Percentiles rank a stretch among this genome's conserved stretches.
Conservation (phyloP, 352 stramenopile species). For the Globisporangium takayamanum region DNA sequence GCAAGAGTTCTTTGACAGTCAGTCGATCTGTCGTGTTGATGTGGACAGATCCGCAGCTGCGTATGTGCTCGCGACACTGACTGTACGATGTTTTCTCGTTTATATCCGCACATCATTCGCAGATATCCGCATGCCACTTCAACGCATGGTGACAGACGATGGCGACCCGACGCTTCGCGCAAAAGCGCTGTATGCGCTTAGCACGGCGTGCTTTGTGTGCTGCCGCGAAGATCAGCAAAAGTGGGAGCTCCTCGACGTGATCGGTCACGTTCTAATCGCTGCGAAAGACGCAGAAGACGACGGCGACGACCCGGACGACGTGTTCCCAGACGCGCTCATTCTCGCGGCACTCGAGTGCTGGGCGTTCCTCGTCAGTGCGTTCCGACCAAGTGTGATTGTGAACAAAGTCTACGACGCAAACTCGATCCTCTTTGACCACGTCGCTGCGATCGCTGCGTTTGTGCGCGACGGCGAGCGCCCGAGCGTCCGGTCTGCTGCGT, state of each 20-base stretch:
- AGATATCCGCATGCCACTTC: constrained; percentile 32
- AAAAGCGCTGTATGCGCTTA: constrained; percentile 52
- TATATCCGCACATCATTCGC: not conserved
- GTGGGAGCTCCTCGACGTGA: constrained; percentile 49
- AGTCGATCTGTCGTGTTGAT: not conserved
- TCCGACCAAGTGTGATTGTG: constrained; percentile 39
- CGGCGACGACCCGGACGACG: constrained; percentile 32
- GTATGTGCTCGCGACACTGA: not conserved
- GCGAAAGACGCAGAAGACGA: constrained; percentile 45
- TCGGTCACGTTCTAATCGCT: constrained; percentile 34
- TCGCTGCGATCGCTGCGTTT: constrained; percentile 42
- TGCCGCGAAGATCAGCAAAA: constrained; percentile 50
- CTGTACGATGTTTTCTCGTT: not conserved
- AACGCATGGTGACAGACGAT: constrained; percentile 38
- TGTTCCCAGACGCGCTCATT: constrained; percentile 24
- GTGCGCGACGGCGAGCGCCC: constrained; percentile 40
- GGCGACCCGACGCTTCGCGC: constrained; percentile 34
- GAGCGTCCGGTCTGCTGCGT: constrained; percentile 34
- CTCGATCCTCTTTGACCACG: constrained; percentile 42
- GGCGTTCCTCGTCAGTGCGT: constrained; percentile 47
- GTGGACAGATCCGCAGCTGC: not conserved
- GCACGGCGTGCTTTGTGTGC: constrained; percentile 51
- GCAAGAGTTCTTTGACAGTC: constrained; percentile 39
- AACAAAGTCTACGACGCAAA: constrained; percentile 40
- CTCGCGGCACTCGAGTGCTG: constrained; percentile 62